Conservation (phyloP, 805 yeast genomes). For the Starmerella geochares region DNA sequence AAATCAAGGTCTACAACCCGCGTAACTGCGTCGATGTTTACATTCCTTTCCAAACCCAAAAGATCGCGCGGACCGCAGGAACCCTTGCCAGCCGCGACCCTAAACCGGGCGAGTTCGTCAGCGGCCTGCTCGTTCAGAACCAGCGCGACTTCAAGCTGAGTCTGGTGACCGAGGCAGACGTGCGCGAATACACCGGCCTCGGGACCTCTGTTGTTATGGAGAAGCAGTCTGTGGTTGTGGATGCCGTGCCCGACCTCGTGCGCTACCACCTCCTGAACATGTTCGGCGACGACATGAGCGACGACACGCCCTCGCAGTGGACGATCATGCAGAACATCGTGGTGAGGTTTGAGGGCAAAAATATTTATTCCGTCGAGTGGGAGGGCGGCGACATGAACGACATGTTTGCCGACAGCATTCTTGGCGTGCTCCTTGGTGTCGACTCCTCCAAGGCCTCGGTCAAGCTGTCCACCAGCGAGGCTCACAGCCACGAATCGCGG, state of each 20-base stretch:
- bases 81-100: constrained; percentile 35
- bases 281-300: constrained; percentile 71
- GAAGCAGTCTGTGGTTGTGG: constrained; percentile 64
- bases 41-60: constrained; percentile 70
- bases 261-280: constrained; percentile 87
- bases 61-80: constrained; percentile 70
- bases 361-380: constrained; percentile 72
- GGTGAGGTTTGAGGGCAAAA: constrained; percentile 38
- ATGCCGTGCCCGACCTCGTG: constrained; percentile 70
- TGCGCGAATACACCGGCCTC: constrained; percentile 78
- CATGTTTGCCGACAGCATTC: constrained; percentile 84
- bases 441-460: constrained; percentile 95
- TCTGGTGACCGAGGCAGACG: constrained; percentile 71
- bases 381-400: constrained; percentile 79
- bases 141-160: constrained; percentile 74
- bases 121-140: constrained; percentile 74
- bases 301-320: constrained; percentile 26
- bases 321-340: constrained; percentile 56
- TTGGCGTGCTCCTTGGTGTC: constrained; percentile 81
- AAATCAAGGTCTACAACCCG: constrained; percentile 85
- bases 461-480: constrained; percentile 55
- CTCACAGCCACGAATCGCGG: constrained; percentile 34
- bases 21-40: constrained; percentile 73
- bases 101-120: constrained; percentile 40
- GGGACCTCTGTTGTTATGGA: constrained; percentile 79